Base-by-base conservation (phyloP, 768 basidiomycete species). In the Lentinus tigrinus region DNA sequence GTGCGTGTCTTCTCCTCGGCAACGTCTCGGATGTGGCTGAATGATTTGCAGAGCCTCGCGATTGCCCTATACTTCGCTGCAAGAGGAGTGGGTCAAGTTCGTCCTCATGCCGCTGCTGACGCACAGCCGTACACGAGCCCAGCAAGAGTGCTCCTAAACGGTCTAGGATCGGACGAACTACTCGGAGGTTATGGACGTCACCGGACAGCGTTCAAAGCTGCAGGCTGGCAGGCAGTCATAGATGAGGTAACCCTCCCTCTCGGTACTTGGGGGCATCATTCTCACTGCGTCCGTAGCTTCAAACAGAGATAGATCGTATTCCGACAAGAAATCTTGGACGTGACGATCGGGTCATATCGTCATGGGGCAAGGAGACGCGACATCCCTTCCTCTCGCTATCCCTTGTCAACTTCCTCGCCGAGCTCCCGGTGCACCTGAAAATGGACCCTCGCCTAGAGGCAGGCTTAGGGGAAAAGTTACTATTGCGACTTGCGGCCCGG, bases 51-150 rank as follows among this genome's bases (percentile, higher is more conserved):
- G 96, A 95, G 94, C 67, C 84, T 99, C 9, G 91, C 93, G 0
- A 79, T 92, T 48, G 96, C 97, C 1, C 75, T 99, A 14, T 98
- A 90, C 70, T 98, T 98, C 67, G 96, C 97, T 6, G 90, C 96
- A 4, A 79, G 88, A 43, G 95, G 92, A 0, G 66, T 74, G 34
- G 96, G 97, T 1, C 74, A 79, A 48, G 66, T 91, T 0, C 78
- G 80, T 31, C 64, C 63, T 11, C 49, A 67, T 13, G 60, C 68
- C 1, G 73, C 69, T n/a, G 70, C 73, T 1, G 68, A 75, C 4
- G 71, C 79, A 3, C 65, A 65, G 19, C 74, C 77, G 7, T 96
- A 97, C 72, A 79, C 74, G 0, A 95, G 89, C 61, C 71, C 78
- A 8, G 93, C 97, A 0, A 82, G 84, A 43, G 94, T 98, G 0